These are phyloP conservation scores for Solanum rostratum DNA, from an alignment of 257 asterid species.

Conservation along the genomic window DNA sequence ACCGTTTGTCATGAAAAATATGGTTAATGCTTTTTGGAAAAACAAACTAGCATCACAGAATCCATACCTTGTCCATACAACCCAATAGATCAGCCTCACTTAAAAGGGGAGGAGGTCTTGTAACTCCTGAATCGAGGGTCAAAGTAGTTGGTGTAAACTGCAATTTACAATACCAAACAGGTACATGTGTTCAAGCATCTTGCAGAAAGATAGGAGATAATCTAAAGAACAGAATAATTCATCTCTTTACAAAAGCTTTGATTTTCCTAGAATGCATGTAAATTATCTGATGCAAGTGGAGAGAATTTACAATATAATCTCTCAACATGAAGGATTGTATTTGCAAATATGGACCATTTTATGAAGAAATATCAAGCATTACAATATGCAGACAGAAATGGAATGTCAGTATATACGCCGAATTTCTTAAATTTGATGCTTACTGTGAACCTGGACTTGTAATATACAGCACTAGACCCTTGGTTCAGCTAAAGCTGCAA, in stretches of 20 bases:
- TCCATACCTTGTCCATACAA: slow-evolving; percentile 89
- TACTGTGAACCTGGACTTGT: not conserved
- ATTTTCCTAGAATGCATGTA: not conserved
- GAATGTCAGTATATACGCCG: not conserved
- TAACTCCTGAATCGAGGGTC: slow-evolving; percentile 94
- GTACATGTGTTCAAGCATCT: not conserved
- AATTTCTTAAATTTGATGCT: not conserved
- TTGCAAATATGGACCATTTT: not conserved
- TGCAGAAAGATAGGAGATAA: not conserved
- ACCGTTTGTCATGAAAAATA: not conserved
- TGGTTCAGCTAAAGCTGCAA: not conserved
- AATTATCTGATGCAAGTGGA: not conserved
- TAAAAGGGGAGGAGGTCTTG: slow-evolving; percentile 92
- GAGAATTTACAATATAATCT: not conserved
- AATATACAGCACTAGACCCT: not conserved
- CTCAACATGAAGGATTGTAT: not conserved
- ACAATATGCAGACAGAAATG: not conserved
- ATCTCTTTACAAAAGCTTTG: not conserved
- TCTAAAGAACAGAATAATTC: not conserved
- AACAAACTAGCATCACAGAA: not conserved
- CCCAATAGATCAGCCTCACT: slow-evolving; percentile 92
- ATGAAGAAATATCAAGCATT: not conserved
- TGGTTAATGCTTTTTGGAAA: not conserved
- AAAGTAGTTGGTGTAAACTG: slow-evolving; percentile 79
- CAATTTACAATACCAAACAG: slow-evolving; percentile 4